Evolutionary conservation across 768 basidiomycete genomes (phyloP).

Genomic region (Russula sp.): DNA sequence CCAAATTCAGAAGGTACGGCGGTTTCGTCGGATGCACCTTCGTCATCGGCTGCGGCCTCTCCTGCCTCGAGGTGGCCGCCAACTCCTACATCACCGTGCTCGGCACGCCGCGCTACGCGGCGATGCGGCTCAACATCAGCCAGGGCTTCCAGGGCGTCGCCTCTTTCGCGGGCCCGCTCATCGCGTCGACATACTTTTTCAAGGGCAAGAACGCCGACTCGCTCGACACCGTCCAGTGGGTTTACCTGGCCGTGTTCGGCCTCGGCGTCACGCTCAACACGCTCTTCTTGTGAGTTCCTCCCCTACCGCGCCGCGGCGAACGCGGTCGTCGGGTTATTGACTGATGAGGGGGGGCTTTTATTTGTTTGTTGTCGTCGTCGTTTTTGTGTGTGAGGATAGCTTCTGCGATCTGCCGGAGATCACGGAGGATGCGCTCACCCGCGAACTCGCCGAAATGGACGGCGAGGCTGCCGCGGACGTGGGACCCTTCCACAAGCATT

Average conservation of each 20-base stretch:
- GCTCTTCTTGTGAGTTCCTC: constrained; percentile 44
- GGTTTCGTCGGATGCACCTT: constrained; percentile 73
- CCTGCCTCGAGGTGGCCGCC: constrained; percentile 62
- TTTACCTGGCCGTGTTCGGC: too few species aligned
- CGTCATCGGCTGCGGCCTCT: constrained; percentile 62
- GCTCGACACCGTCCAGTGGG: too few species aligned
- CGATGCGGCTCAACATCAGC: constrained; percentile 69
- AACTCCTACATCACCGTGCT: constrained; percentile 75
- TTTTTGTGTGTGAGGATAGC: constrained; percentile 28
- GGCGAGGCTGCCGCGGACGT: constrained; percentile 30
- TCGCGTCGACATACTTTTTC: too few species aligned
- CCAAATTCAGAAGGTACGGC: constrained; percentile 56
- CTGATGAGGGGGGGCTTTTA: too few species aligned
- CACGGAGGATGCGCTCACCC: constrained; percentile 53
- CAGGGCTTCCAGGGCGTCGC: constrained; percentile 68
- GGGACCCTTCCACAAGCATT: constrained; percentile 59
- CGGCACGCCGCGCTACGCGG: constrained; percentile 63
- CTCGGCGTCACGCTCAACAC: constrained; percentile 31
- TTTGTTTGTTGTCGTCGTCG: too few species aligned
- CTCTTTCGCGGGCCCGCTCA: too few species aligned
- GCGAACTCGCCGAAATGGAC: constrained; percentile 36
- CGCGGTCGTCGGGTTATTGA: too few species aligned
- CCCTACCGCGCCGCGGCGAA: not conserved
- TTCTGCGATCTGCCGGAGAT: constrained; percentile 66
- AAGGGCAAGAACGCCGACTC: too few species aligned